Evolutionary conservation across 345 rosid genomes (phyloP).

Genomic region (Corchorus capsularis): DNA sequence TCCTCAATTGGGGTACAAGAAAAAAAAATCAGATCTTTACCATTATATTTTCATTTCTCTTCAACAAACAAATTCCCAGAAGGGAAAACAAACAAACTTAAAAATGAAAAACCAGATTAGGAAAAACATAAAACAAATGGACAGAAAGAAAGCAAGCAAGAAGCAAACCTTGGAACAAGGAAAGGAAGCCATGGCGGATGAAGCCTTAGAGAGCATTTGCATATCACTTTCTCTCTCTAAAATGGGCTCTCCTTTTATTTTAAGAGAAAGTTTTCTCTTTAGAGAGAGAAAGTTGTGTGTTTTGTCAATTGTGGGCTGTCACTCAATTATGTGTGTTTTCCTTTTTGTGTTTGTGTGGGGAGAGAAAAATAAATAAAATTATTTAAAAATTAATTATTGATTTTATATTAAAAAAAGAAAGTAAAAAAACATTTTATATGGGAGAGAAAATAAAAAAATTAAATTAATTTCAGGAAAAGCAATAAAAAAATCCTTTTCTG

Average conservation of each 20-base stretch:
- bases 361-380: background rate
- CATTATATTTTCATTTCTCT: constrained; percentile 9
- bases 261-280: constrained; percentile 9
- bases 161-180: constrained; percentile 64
- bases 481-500: background rate
- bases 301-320: constrained; percentile 10
- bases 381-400: background rate
- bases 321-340: constrained; percentile 9
- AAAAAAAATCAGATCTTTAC: constrained; percentile 11
- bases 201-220: constrained; percentile 78
- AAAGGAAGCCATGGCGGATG: constrained; percentile 75
- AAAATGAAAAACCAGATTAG: background rate
- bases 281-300: background rate
- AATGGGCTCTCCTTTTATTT: constrained; percentile 1
- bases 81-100: background rate
- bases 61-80: background rate
- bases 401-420: background rate
- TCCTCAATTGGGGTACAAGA: constrained; percentile 11
- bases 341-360: constrained; percentile 7
- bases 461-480: background rate
- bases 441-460: no score
- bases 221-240: constrained; percentile 29
- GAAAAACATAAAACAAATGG: background rate
- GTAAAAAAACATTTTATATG: background rate
- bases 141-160: constrained; percentile 7